phyloP scores from a whole-genome alignment of 306 rosid species.

The Cajanus cajan region DNA sequence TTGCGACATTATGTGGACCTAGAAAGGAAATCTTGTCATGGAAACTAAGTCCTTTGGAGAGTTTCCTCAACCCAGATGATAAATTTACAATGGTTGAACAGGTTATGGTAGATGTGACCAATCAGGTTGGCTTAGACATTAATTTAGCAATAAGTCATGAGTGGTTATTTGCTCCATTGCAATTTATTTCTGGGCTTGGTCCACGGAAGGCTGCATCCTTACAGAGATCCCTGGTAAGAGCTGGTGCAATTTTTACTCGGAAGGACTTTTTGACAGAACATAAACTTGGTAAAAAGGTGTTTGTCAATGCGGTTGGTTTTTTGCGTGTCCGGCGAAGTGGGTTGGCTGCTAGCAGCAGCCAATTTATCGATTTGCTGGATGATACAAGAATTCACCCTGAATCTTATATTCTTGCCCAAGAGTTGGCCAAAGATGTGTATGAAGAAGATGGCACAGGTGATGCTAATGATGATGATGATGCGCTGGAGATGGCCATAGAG shows the following conservation, averaged over 20 bases:
- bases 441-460: slow-evolving; percentile 72
- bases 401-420: slow-evolving; percentile 85
- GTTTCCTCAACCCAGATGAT: slow-evolving; percentile 86
- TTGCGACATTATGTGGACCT: slow-evolving; percentile 92
- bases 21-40: slow-evolving; percentile 87
- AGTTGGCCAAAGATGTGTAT: slow-evolving; percentile 93
- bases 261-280: slow-evolving; percentile 83
- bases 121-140: slow-evolving; percentile 91
- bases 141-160: slow-evolving; percentile 90
- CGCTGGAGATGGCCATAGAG: slow-evolving; percentile 95
- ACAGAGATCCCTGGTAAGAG: slow-evolving; percentile 86
- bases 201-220: slow-evolving; percentile 96
- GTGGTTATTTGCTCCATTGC: slow-evolving; percentile 92
- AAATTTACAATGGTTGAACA: slow-evolving; percentile 85
- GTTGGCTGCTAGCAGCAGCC: slow-evolving; percentile 87
- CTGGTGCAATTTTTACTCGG: slow-evolving; percentile 85
- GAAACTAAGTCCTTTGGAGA: slow-evolving; percentile 78
- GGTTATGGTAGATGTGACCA: slow-evolving; percentile 91
- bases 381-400: slow-evolving; percentile 99
- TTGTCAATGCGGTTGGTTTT: slow-evolving; percentile 93
- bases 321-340: slow-evolving; percentile 95
- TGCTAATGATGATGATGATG: slow-evolving; percentile 89
- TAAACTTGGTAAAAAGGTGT: slow-evolving; percentile 87
- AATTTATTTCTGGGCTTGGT: slow-evolving; percentile 95
- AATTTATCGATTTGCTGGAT: slow-evolving; percentile 89